Percentiles rank a stretch among this genome's conserved stretches.
Evolutionary conservation across 2,329 filamentous ascomycete species (phyloP).

Genomic region (Nothopassalora personata): DNA sequence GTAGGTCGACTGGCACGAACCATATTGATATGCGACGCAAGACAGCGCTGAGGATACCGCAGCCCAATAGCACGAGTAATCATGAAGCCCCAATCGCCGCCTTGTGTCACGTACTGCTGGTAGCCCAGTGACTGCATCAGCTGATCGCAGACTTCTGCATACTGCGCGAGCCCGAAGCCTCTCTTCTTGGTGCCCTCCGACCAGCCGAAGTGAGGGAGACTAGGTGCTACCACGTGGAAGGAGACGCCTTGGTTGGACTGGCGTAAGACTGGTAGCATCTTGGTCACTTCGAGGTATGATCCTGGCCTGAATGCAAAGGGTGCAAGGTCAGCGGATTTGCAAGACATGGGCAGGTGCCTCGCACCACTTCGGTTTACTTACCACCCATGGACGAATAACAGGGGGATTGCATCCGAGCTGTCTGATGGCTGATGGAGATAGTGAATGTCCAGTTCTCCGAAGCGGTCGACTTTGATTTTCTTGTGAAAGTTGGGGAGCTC

Average conservation of each 20-base stretch:
- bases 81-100: conserved; percentile 46
- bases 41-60: conserved; percentile 51
- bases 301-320: conserved; percentile 44
- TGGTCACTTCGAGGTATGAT: conserved; percentile 61
- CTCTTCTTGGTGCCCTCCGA: conserved; percentile 55
- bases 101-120: conserved; percentile 53
- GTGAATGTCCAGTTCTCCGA: conserved; percentile 57
- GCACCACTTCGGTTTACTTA: too few relatives aligned
- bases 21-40: conserved; percentile 47
- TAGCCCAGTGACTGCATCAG: conserved; percentile 61
- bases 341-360: too few relatives aligned
- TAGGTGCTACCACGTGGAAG: conserved; percentile 64
- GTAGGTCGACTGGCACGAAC: conserved; percentile 45
- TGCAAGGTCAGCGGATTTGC: too few relatives aligned
- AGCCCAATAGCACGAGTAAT: conserved; percentile 59
- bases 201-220: conserved; percentile 54
- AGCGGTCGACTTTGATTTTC: conserved; percentile 51
- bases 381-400: conserved; percentile 64
- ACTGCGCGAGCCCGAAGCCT: conserved; percentile 45
- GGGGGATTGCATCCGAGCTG: conserved; percentile 52
- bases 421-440: conserved; percentile 56
- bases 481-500: conserved; percentile 55
- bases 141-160: conserved; percentile 52
- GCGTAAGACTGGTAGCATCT: conserved; percentile 50
- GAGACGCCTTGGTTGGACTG: conserved; percentile 40